These are phyloP conservation scores for Triangularia verruculosa DNA, from an alignment of 2,329 filamentous ascomycete genomes.

Conservation along the genomic window DNA sequence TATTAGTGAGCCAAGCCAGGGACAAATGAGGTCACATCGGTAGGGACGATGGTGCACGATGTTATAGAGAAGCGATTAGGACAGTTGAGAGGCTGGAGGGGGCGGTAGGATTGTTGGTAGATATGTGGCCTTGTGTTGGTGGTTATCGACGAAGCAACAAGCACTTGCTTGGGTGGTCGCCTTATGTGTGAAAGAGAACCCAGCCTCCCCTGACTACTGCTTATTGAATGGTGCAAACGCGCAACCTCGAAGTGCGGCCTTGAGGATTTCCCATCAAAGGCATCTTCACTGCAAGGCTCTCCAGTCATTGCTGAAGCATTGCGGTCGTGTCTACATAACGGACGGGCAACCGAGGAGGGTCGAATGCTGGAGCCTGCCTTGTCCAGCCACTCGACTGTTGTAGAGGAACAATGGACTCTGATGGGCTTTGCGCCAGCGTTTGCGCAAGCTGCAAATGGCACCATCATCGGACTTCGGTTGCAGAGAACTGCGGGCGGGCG, in stretches of 20 bases:
- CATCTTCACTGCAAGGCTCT: neutral
- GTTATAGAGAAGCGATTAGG: neutral
- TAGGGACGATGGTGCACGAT: neutral
- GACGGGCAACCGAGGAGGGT: neutral
- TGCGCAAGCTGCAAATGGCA: slow-evolving; percentile 2
- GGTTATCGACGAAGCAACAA: neutral
- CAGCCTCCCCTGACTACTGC: neutral
- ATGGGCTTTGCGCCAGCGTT: neutral
- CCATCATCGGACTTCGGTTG: slow-evolving; percentile 11
- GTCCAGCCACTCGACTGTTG: neutral
- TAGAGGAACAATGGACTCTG: neutral
- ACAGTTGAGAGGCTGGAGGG: neutral
- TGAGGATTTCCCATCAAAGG: neutral
- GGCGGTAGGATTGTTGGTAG: neutral
- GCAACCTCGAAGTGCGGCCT: neutral
- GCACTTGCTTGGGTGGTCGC: neutral
- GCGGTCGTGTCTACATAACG: neutral
- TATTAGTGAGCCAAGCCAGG: slow-evolving; percentile 1
- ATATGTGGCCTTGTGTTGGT: neutral
- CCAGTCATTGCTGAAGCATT: neutral
- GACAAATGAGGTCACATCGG: neutral
- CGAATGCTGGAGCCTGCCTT: neutral
- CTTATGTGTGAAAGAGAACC: neutral
- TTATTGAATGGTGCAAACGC: neutral
- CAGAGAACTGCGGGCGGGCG: neutral